Evolutionary conservation across 2,329 filamentous ascomycete species (phyloP), one percentile per base, ranked within the genome.

Genomic region (Fusarium citri): DNA sequence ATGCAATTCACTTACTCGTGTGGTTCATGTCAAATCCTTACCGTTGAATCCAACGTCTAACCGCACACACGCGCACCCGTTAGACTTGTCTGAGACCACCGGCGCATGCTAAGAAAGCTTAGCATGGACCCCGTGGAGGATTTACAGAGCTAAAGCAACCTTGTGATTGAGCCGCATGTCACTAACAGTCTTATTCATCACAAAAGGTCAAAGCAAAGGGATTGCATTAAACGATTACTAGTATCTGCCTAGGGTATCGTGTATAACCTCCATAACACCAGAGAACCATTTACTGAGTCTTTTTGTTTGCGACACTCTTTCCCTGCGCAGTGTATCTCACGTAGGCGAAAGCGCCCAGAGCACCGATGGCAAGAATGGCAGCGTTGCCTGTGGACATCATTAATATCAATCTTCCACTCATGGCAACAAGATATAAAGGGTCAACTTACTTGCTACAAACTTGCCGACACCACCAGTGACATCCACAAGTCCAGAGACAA

Each of bases 391-490:
- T 37, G 41, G 0, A 8, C 12, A 6, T 45, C 0, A 43, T 70
- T 28, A 64, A 45, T 4, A 45, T 28, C 1, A 14, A 11, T 9
- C 9, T 23, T 25, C n/a, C n/a, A n/a, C n/a, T n/a, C n/a, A n/a
- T n/a, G n/a, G n/a, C n/a, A n/a, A n/a, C n/a, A n/a, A n/a, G n/a
- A n/a, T n/a, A n/a, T n/a, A n/a, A n/a, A n/a, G n/a, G n/a, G n/a
- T n/a, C n/a, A n/a, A n/a, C n/a, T 66, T 72, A 83, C 81, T 76
- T 8, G 78, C 59, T 40, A 83, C 54, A 62, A 83, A 82, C 56
- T 80, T 81, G 64, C 79, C 77, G 28, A 81, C 71, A 22, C 81
- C 81, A 11, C 80, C 78, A 6, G 79, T 74, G 18, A 82, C 72
- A 18, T 83, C 77, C 14, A 80, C 72, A 5, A 79, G 69, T 8